Conservation (phyloP, 495 filamentous ascomycete genomes). For the Podospora pseudoanserina region DNA sequence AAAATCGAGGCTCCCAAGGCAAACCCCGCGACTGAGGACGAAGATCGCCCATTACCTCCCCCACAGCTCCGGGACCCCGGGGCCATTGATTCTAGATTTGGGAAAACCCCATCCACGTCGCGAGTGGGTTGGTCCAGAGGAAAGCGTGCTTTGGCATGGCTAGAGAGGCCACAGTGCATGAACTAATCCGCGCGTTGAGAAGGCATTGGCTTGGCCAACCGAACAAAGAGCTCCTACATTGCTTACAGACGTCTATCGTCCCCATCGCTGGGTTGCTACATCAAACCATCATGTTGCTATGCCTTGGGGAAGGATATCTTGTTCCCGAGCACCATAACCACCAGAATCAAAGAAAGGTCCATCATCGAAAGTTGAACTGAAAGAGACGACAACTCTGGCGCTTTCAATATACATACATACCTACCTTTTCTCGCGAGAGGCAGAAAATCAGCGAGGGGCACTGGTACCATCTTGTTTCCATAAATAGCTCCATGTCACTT, state of each 20-base stretch:
- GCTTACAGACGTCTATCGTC: background rate
- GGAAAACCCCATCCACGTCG: background rate
- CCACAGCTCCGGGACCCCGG: conserved; percentile 1
- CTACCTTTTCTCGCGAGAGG: background rate
- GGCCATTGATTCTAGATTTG: background rate
- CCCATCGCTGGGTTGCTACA: background rate
- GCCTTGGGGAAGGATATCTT: background rate
- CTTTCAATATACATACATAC: background rate
- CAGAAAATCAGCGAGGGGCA: conserved; percentile 6
- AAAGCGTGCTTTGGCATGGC: background rate
- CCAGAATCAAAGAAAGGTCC: background rate
- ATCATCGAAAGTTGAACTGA: background rate
- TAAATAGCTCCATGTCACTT: conserved; percentile 17
- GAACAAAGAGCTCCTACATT: background rate
- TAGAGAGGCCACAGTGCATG: conserved; percentile 5
- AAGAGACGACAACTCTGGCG: background rate
- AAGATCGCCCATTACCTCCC: background rate
- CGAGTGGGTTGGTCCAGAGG: background rate
- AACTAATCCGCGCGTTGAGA: conserved; percentile 2
- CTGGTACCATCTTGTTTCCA: conserved; percentile 11
- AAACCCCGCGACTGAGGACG: background rate
- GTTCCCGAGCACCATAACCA: background rate
- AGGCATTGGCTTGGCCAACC: conserved; percentile 15
- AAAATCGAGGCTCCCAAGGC: background rate
- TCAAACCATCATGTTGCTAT: background rate